Percentiles rank a stretch among this genome's conserved stretches.
phyloP scores from a whole-genome alignment of 2,329 filamentous ascomycete species.

The Dryadomyces quercus-mongolicae region DNA sequence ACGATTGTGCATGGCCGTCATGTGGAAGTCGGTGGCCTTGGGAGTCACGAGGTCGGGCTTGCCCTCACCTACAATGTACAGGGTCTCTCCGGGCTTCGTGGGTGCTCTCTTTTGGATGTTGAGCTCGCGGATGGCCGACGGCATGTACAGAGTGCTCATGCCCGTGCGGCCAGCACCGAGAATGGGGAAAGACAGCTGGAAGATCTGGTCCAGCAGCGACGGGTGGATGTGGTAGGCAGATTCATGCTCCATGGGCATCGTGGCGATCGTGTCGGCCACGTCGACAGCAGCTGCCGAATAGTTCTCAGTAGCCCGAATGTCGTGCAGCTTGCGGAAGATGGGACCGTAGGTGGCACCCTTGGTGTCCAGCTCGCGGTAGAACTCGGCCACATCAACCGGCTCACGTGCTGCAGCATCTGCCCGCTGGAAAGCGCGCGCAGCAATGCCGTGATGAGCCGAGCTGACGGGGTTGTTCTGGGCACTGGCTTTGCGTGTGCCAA shows the following conservation, averaged over 20 bases:
- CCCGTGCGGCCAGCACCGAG: conserved; percentile 17
- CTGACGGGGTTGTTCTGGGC: conserved; percentile 23
- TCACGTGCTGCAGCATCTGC: background rate
- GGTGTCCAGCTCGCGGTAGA: conserved; percentile 34
- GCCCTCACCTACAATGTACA: conserved; percentile 13
- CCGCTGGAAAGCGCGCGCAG: conserved; percentile 17
- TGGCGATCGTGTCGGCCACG: conserved; percentile 24
- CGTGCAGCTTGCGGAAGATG: conserved; percentile 36
- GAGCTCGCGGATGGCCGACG: conserved; percentile 19
- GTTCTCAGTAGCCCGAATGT: conserved; percentile 25
- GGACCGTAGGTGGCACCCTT: conserved; percentile 37
- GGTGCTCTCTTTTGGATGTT: conserved; percentile 17
- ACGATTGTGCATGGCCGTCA: conserved; percentile 21
- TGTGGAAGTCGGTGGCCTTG: conserved; percentile 16
- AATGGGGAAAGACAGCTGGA: conserved; percentile 29
- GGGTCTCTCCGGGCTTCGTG: conserved; percentile 24
- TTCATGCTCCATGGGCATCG: conserved; percentile 25
- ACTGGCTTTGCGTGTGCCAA: conserved; percentile 23
- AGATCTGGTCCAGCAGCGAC: conserved; percentile 26
- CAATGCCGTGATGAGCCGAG: conserved; percentile 14
- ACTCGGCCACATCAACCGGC: conserved; percentile 19
- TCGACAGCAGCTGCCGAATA: conserved; percentile 19
- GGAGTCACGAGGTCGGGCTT: conserved; percentile 20
- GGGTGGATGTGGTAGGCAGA: conserved; percentile 24
- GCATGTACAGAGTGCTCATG: conserved; percentile 27